Evolutionary conservation across 139 green algal genomes (phyloP).

Genomic region (Nannochloris sp.): DNA sequence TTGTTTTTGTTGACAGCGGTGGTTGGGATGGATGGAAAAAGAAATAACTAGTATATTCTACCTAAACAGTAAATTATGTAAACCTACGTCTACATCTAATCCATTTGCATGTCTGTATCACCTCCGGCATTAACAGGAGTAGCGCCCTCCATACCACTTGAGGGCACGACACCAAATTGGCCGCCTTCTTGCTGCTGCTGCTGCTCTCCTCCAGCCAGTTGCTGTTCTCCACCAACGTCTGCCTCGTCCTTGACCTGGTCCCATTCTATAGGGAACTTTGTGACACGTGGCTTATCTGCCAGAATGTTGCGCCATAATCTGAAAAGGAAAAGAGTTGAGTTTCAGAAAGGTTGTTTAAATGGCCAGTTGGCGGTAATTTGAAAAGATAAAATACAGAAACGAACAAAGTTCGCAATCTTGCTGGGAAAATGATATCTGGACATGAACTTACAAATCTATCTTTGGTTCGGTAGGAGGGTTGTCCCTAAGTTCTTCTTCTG

Average conservation of each 20-base stretch:
- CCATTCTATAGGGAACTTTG: slow-evolving; percentile 68
- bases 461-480: slow-evolving; percentile 62
- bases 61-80: background rate
- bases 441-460: slow-evolving; percentile 45
- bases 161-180: slow-evolving; percentile 17
- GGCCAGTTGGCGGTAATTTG: no score
- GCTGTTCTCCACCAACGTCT: background rate
- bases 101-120: background rate
- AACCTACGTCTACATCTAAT: background rate
- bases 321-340: background rate
- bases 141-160: background rate
- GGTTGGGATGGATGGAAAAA: no score
- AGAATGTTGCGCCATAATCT: slow-evolving; percentile 70
- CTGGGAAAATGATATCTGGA: background rate
- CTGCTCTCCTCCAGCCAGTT: background rate
- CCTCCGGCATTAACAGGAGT: background rate
- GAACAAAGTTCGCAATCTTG: background rate
- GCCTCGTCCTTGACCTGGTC: slow-evolving; percentile 13
- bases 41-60: background rate
- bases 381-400: background rate
- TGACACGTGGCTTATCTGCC: slow-evolving; percentile 88
- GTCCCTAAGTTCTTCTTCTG: slow-evolving; percentile 75
- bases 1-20: no score
- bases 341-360: no score
- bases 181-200: background rate